These are phyloP conservation scores for Domatiomyces globalis DNA, from an alignment of 2,329 filamentous ascomycete genomes.

Conservation along the genomic window DNA sequence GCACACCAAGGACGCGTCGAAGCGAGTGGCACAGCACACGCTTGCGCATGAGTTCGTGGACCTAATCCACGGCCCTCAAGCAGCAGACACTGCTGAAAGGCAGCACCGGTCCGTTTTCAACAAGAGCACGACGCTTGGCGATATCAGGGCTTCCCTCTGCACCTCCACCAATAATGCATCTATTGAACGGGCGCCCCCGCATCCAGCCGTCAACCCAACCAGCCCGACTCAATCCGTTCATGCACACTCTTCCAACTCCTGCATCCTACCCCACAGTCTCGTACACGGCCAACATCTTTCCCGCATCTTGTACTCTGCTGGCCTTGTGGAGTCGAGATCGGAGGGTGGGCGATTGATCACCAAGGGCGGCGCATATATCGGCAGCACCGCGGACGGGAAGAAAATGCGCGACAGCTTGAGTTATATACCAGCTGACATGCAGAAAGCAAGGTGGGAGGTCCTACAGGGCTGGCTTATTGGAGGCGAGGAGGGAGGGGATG, in stretches of 20 bases:
- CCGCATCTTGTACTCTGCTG: slow-evolving; percentile 37
- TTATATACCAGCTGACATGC: slow-evolving; percentile 34
- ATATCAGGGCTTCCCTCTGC: slow-evolving; percentile 4
- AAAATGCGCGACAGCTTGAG: slow-evolving; percentile 31
- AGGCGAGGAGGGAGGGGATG: not conserved
- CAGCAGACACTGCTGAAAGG: slow-evolving; percentile 48
- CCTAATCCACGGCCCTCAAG: slow-evolving; percentile 57
- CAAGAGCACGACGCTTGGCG: slow-evolving; percentile 18
- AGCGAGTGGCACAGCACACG: slow-evolving; percentile 65
- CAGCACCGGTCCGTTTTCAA: slow-evolving; percentile 39
- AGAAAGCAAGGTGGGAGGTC: slow-evolving; percentile 26
- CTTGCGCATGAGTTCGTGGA: slow-evolving; percentile 71
- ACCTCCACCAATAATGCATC: not conserved
- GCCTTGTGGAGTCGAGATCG: slow-evolving; percentile 36
- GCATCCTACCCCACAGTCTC: slow-evolving; percentile 36
- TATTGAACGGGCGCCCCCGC: not conserved
- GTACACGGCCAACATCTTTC: slow-evolving; percentile 35
- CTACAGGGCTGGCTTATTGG: slow-evolving; percentile 38
- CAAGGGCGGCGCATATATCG: slow-evolving; percentile 39
- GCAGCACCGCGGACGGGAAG: slow-evolving; percentile 27
- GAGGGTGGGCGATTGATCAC: slow-evolving; percentile 39
- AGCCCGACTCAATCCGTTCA: not conserved
- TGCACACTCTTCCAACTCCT: slow-evolving; percentile 23
- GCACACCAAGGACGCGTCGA: slow-evolving; percentile 53
- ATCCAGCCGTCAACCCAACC: not conserved